Percentiles rank a stretch among this genome's conserved stretches.
Conservation (phyloP, 306 rosid species). For the Rosa lucieae region DNA sequence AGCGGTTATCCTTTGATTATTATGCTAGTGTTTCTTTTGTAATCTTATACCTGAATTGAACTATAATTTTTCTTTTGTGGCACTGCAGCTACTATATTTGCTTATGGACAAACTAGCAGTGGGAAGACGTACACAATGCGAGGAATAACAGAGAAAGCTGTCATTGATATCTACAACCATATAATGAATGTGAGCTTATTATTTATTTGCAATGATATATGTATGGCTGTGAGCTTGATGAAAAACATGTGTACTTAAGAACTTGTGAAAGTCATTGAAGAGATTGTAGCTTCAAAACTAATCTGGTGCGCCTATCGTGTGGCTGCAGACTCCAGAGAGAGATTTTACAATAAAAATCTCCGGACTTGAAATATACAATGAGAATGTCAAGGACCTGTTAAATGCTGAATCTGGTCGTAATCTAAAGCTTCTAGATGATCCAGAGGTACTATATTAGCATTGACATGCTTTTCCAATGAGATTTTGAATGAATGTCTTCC, state of each 20-base stretch:
- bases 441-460: constrained; percentile 56
- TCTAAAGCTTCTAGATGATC: constrained; percentile 93
- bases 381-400: constrained; percentile 87
- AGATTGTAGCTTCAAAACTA: constrained; percentile 10
- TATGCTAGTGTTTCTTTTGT: not conserved
- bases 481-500: not conserved
- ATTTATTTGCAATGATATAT: not conserved
- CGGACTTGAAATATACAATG: constrained; percentile 97
- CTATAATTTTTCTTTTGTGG: constrained; percentile 16
- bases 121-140: constrained; percentile 99
- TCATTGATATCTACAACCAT: constrained; percentile 83
- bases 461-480: not conserved
- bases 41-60: constrained; percentile 6
- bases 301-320: constrained; percentile 23
- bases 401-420: constrained; percentile 91
- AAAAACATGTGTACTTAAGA: not conserved
- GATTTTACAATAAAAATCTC: constrained; percentile 84
- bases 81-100: constrained; percentile 86
- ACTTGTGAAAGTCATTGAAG: constrained; percentile 3
- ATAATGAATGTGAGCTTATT: constrained; percentile 60
- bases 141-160: constrained; percentile 99
- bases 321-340: constrained; percentile 80
- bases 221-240: not conserved
- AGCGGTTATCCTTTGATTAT: constrained; percentile 22
- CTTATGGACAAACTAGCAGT: constrained; percentile 99